Percentiles rank a stretch among this genome's conserved stretches.
Evolutionary conservation across 192 early-diverging fungal genomes (phyloP).

Genomic region (Haplosporangium gracile): DNA sequence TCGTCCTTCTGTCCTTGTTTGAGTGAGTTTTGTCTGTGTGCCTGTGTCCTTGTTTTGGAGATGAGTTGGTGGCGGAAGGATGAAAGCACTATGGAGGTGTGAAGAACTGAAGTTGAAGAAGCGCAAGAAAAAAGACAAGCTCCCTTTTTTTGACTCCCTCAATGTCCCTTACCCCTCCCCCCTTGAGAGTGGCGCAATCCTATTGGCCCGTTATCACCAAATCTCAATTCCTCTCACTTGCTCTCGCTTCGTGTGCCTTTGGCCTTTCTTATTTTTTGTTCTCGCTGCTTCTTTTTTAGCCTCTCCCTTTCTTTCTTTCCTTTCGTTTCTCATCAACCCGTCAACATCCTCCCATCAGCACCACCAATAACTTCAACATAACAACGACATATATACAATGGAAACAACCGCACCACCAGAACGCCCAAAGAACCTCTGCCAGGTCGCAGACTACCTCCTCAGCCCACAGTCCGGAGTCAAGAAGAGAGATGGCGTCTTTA

Average conservation of each 20-base stretch:
- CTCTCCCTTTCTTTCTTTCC: neutral
- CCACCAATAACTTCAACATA: neutral
- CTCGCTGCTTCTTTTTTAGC: neutral
- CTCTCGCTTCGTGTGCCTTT: neutral
- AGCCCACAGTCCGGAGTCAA: conserved; percentile 78
- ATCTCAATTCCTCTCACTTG: neutral
- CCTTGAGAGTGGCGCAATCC: conserved; percentile 26
- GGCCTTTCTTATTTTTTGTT: neutral
- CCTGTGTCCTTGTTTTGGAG: neutral
- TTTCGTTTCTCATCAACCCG: conserved; percentile 6
- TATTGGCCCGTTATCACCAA: conserved; percentile 29
- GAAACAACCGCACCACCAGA: conserved; percentile 42
- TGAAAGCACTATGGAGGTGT: neutral
- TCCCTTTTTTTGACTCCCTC: too few relatives aligned
- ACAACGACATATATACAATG: conserved; percentile 17
- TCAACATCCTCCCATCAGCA: neutral
- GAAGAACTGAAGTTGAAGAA: neutral
- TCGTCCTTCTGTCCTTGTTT: neutral
- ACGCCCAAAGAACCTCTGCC: conserved; percentile 70
- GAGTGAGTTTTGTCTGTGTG: neutral
- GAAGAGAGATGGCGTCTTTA: conserved; percentile 87
- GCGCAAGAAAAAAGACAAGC: neutral
- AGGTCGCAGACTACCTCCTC: conserved; percentile 86
- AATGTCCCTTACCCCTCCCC: neutral
- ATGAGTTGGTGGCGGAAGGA: neutral